phyloP scores from a whole-genome alignment of 371 early-diverging fungal genomes.

The Gilbertella persicaria region DNA sequence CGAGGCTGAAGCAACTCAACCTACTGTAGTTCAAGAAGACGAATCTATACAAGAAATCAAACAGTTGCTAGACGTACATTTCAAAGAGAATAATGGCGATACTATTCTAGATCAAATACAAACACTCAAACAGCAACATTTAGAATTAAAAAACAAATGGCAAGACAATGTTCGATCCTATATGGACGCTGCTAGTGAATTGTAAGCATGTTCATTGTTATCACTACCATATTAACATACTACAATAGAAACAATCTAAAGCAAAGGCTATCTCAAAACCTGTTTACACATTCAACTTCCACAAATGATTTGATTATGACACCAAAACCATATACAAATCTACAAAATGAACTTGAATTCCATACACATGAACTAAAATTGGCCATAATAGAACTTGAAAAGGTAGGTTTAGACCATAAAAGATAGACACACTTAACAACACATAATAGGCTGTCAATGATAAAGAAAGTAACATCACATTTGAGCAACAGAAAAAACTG shows the following conservation, averaged over 20 bases:
- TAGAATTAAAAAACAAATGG: constrained; percentile 5
- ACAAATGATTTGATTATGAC: neutral
- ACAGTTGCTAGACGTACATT: neutral
- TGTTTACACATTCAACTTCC: constrained; percentile 6
- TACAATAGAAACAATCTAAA: constrained; percentile 6
- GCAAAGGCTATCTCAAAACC: neutral
- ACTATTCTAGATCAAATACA: constrained; percentile 8
- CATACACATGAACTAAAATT: constrained; percentile 8
- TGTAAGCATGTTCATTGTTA: constrained; percentile 6
- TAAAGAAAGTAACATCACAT: neutral
- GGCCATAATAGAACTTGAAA: constrained; percentile 4
- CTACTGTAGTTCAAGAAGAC: neutral
- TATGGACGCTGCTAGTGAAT: constrained; percentile 1
- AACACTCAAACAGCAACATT: neutral
- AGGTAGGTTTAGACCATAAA: neutral
- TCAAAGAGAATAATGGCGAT: no score
- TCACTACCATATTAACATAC: neutral
- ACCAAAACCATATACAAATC: constrained; percentile 4
- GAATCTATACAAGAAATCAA: neutral
- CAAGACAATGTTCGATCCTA: constrained; percentile 6
- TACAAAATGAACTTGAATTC: constrained; percentile 17
- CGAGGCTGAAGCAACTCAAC: neutral
- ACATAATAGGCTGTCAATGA: constrained; percentile 1
- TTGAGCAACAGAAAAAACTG: constrained; percentile 15
- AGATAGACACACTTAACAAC: neutral